Evolutionary conservation across 2,329 filamentous ascomycete species (phyloP).

Genomic region (Trichoderma sp.): DNA sequence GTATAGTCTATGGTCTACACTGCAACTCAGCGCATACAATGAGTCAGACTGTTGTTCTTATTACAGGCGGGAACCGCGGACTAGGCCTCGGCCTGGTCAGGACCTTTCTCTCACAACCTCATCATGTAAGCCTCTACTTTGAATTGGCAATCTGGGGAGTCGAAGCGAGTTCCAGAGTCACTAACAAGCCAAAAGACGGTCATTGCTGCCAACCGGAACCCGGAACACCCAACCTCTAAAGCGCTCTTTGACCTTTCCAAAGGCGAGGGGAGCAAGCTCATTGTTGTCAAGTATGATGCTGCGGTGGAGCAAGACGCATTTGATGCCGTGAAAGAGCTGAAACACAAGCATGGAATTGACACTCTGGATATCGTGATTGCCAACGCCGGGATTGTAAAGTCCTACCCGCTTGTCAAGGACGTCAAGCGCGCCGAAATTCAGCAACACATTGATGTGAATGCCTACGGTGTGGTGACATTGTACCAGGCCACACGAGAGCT

Average conservation of each 20-base stretch:
- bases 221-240: conserved; percentile 45
- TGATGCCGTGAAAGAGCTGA: conserved; percentile 28
- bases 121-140: neutral
- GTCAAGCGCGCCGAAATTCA: conserved; percentile 42
- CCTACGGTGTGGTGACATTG: conserved; percentile 43
- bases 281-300: conserved; percentile 31
- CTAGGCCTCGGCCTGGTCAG: conserved; percentile 44
- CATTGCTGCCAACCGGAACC: conserved; percentile 11
- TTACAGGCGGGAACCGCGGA: conserved; percentile 48
- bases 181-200: neutral
- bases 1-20: no score
- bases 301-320: conserved; percentile 38
- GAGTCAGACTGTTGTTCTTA: conserved; percentile 29
- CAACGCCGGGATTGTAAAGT: conserved; percentile 51
- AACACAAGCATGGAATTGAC: conserved; percentile 35
- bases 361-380: conserved; percentile 54
- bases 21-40: neutral
- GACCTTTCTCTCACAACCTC: conserved; percentile 49
- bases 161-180: no score
- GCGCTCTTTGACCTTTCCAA: conserved; percentile 29
- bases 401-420: conserved; percentile 36
- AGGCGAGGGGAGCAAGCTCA: conserved; percentile 23
- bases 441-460: conserved; percentile 49
- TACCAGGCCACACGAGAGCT: conserved; percentile 43
- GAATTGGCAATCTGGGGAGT: neutral